Evolutionary conservation across 202 grass and related monocot genomes (phyloP).

Genomic region (Eragrostis tef): DNA sequence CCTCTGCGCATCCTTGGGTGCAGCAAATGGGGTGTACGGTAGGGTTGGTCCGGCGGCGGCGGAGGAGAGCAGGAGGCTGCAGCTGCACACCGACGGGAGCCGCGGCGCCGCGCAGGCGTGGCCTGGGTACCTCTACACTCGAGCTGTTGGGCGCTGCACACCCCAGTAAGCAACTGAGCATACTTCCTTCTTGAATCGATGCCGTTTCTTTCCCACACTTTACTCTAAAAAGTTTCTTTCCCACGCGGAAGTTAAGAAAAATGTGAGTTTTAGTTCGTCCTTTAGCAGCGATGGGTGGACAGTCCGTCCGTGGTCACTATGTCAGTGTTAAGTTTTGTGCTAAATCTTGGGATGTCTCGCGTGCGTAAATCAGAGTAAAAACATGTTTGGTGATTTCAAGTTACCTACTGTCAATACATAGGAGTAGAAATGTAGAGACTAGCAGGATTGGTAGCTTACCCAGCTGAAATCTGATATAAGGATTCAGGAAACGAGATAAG

Average conservation of each 20-base stretch:
- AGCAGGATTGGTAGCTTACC: background rate
- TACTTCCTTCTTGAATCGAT: constrained; percentile 17
- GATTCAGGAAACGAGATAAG: background rate
- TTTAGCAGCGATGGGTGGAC: background rate
- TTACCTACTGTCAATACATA: background rate
- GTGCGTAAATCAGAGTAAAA: background rate
- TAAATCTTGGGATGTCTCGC: constrained; percentile 20
- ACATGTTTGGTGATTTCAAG: background rate
- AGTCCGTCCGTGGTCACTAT: background rate
- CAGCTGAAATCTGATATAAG: background rate
- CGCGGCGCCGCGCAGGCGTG: constrained; percentile 41
- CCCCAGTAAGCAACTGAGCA: constrained; percentile 64
- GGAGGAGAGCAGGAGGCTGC: constrained; percentile 34
- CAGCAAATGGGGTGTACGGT: constrained; percentile 48
- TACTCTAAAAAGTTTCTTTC: too few relatives aligned
- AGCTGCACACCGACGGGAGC: constrained; percentile 47
- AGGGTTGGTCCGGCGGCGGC: constrained; percentile 38
- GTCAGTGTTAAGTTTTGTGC: background rate
- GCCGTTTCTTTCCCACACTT: constrained; percentile 1
- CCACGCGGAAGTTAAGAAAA: background rate
- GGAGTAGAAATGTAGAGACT: background rate
- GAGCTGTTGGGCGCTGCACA: constrained; percentile 81
- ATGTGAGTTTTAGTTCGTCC: background rate
- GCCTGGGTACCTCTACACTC: constrained; percentile 93
- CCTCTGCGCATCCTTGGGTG: constrained; percentile 39